Conservation (phyloP, 129 eudicot species). For the Flaveria brownii region DNA sequence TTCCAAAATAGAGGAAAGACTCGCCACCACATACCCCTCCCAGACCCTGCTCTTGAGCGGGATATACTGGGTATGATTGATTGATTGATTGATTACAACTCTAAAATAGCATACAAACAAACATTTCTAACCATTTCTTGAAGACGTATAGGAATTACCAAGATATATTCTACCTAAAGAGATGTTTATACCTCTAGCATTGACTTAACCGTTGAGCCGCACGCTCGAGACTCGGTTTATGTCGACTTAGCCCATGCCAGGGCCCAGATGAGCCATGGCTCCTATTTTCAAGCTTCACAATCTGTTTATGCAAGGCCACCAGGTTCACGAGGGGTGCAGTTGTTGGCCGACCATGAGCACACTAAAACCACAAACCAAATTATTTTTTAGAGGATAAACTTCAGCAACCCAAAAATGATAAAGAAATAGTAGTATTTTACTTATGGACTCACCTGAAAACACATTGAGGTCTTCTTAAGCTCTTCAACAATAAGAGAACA, state of each 20-base stretch:
- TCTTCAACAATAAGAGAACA: slow-evolving; percentile 96
- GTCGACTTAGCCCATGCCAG: slow-evolving; percentile 79
- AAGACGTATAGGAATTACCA: slow-evolving; percentile 1
- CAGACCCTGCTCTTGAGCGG: too few relatives aligned
- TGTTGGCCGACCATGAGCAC: slow-evolving; percentile 99
- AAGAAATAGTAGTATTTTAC: slow-evolving; percentile 9
- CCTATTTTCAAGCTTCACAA: slow-evolving; percentile 54
- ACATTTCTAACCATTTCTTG: slow-evolving; percentile 6
- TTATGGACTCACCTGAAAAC: slow-evolving; percentile 74
- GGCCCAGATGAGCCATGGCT: slow-evolving; percentile 38
- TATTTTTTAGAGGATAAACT: background rate
- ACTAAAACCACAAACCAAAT: slow-evolving; percentile 48
- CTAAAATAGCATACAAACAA: slow-evolving; percentile 16
- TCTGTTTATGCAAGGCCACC: slow-evolving; percentile 67
- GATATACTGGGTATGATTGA: too few relatives aligned
- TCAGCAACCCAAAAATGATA: background rate
- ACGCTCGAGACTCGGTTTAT: slow-evolving; percentile 61
- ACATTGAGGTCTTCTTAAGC: slow-evolving; percentile 82
- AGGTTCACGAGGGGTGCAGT: slow-evolving; percentile 85
- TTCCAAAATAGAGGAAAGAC: too few relatives aligned
- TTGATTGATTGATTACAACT: too few relatives aligned
- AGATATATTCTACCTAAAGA: background rate
- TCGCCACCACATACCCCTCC: too few relatives aligned
- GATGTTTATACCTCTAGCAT: slow-evolving; percentile 20
- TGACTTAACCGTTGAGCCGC: slow-evolving; percentile 53